Evolutionary conservation across 495 filamentous ascomycete species (phyloP).

Genomic region (Xylaria grammica): DNA sequence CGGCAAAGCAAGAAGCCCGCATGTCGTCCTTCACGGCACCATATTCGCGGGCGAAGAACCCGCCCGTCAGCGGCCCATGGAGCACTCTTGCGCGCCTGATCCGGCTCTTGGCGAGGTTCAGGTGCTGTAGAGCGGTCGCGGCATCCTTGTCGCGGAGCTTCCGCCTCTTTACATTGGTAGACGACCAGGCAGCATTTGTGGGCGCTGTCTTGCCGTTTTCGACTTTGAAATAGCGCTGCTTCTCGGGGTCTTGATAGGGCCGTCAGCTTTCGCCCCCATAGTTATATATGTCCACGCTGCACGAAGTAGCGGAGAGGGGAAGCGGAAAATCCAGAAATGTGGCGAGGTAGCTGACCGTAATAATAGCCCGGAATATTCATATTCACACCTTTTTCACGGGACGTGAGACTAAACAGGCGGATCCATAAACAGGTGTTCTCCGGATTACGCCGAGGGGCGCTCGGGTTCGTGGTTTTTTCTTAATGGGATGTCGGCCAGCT

Average conservation of each 20-base stretch:
- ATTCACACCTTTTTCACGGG: neutral
- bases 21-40: slow-evolving; percentile 29
- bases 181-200: slow-evolving; percentile 39
- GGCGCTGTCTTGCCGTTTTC: slow-evolving; percentile 45
- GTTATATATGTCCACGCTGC: neutral
- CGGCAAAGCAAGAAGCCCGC: slow-evolving; percentile 24
- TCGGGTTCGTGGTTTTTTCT: too few species aligned
- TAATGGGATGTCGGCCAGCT: too few species aligned
- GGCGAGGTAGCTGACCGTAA: slow-evolving; percentile 39
- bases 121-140: slow-evolving; percentile 6
- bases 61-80: slow-evolving; percentile 29
- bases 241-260: slow-evolving; percentile 42
- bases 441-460: too few species aligned
- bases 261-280: neutral
- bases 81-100: slow-evolving; percentile 31
- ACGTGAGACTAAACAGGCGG: neutral
- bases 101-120: slow-evolving; percentile 21
- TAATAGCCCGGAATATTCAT: slow-evolving; percentile 51
- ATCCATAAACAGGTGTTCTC: too few species aligned
- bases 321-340: neutral
- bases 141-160: slow-evolving; percentile 30
- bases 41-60: slow-evolving; percentile 34
- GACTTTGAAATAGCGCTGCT: slow-evolving; percentile 56
- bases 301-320: neutral
- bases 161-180: slow-evolving; percentile 45